phyloP scores from a whole-genome alignment of 495 filamentous ascomycete species.

The Durotheca rogersii region DNA sequence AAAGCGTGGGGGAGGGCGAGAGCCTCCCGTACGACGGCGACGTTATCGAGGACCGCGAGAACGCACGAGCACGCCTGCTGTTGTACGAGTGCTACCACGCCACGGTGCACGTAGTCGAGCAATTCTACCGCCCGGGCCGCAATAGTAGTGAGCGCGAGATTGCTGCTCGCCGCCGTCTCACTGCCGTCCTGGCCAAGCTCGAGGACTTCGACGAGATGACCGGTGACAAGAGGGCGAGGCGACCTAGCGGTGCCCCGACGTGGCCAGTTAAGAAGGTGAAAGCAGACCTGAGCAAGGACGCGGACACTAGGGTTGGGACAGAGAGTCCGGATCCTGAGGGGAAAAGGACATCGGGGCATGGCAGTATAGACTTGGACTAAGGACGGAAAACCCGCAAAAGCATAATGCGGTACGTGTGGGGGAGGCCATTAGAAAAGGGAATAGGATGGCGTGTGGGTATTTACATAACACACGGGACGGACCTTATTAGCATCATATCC shows the following conservation, averaged over 20 bases:
- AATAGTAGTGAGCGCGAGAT: constrained; percentile 49
- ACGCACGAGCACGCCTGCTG: constrained; percentile 40
- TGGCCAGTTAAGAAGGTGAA: constrained; percentile 33
- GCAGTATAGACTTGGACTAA: too few species aligned
- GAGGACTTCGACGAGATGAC: constrained; percentile 38
- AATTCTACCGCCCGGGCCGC: constrained; percentile 49
- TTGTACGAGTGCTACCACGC: constrained; percentile 54
- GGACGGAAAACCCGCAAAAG: too few species aligned
- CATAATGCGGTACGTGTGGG: too few species aligned
- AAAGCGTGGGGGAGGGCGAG: not conserved
- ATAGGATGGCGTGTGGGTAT: too few species aligned
- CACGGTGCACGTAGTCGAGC: constrained; percentile 43
- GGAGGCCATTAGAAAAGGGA: too few species aligned
- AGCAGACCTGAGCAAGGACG: too few species aligned
- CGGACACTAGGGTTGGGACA: constrained; percentile 19
- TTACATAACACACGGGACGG: too few species aligned
- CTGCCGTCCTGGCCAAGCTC: constrained; percentile 38
- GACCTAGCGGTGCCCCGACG: constrained; percentile 35
- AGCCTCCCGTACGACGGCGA: constrained; percentile 5
- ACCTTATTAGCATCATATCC: too few species aligned
- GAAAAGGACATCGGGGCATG: too few species aligned
- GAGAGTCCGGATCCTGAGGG: constrained; percentile 1
- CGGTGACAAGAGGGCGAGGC: constrained; percentile 28
- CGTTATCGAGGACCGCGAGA: constrained; percentile 41
- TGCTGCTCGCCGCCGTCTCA: constrained; percentile 47